Evolutionary conservation across 371 early-diverging fungal genomes (phyloP).

Genomic region (Neoconidiobolus thromboides): DNA sequence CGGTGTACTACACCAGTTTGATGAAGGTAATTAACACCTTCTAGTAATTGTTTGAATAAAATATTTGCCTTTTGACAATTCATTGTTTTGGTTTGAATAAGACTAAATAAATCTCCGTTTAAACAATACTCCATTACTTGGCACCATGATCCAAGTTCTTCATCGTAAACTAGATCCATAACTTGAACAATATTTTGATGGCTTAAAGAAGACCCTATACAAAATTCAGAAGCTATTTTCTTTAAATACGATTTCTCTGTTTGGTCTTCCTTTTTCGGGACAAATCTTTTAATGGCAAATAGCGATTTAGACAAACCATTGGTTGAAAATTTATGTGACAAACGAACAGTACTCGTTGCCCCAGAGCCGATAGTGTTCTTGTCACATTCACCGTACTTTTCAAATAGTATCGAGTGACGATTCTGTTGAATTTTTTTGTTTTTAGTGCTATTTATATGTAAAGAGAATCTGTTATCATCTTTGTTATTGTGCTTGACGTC

Average conservation of each 20-base stretch:
- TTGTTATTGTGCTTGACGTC: no score
- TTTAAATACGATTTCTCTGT: conserved; percentile 34
- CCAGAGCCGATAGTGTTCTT: conserved; percentile 69
- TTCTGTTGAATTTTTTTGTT: no score
- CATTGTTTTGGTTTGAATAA: conserved; percentile 21
- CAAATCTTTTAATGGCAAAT: conserved; percentile 32
- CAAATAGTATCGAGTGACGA: conserved; percentile 8
- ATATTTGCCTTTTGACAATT: conserved; percentile 21
- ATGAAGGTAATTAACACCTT: conserved; percentile 28
- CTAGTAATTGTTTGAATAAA: conserved; percentile 27
- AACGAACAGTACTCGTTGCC: conserved; percentile 72
- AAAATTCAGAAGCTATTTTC: conserved; percentile 48
- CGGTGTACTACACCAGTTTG: conserved; percentile 39
- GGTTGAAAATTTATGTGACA: conserved; percentile 37
- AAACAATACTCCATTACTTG: conserved; percentile 54
- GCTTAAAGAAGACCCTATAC: conserved; percentile 38
- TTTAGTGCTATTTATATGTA: no score
- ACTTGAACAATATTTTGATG: conserved; percentile 52
- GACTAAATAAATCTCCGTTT: conserved; percentile 35
- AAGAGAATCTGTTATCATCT: no score
- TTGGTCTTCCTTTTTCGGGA: conserved; percentile 26
- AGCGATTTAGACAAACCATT: conserved; percentile 20
- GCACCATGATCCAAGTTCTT: conserved; percentile 29
- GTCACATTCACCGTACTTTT: conserved; percentile 65
- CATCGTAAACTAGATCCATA: conserved; percentile 41